phyloP scores from a whole-genome alignment of 371 early-diverging fungal species.

The Zychaea mexicana region DNA sequence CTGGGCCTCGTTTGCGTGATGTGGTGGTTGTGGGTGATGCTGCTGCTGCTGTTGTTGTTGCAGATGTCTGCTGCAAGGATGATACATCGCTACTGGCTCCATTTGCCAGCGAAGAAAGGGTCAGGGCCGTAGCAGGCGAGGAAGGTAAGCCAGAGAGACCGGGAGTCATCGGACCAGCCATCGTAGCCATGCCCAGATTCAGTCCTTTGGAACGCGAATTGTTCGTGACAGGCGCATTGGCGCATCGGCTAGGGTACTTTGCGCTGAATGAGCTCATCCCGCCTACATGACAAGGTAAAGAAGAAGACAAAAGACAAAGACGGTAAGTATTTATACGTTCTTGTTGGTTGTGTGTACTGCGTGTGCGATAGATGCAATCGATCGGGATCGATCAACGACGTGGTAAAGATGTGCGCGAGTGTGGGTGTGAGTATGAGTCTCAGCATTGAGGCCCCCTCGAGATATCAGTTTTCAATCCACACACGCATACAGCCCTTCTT shows the following conservation, averaged over 20 bases:
- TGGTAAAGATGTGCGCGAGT: too few species aligned
- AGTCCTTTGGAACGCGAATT: background rate
- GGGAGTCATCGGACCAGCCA: background rate
- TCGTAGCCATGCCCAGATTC: background rate
- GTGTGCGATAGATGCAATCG: background rate
- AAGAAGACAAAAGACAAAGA: background rate
- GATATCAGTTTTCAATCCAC: too few species aligned
- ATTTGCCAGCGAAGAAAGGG: background rate
- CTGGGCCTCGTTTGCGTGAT: constrained; percentile 27
- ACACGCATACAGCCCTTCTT: too few species aligned
- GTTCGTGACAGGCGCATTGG: background rate
- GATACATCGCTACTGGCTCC: too few species aligned
- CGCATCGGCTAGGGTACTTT: constrained; percentile 8
- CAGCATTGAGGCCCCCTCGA: too few species aligned
- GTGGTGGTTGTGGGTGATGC: background rate
- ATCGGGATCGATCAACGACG: background rate
- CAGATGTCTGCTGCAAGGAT: background rate
- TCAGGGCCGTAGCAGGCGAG: background rate
- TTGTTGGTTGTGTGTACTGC: background rate
- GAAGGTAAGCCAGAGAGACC: background rate
- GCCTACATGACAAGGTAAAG: constrained; percentile 1
- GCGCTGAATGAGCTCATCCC: constrained; percentile 6
- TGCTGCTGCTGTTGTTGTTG: background rate
- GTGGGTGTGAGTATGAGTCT: too few species aligned
- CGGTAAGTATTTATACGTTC: background rate